A percentile compares a stretch with the other conserved stretches of the same genome.
Evolutionary conservation across 345 rosid genomes (phyloP).

Genomic region (Eucalyptus polyanthemos): DNA sequence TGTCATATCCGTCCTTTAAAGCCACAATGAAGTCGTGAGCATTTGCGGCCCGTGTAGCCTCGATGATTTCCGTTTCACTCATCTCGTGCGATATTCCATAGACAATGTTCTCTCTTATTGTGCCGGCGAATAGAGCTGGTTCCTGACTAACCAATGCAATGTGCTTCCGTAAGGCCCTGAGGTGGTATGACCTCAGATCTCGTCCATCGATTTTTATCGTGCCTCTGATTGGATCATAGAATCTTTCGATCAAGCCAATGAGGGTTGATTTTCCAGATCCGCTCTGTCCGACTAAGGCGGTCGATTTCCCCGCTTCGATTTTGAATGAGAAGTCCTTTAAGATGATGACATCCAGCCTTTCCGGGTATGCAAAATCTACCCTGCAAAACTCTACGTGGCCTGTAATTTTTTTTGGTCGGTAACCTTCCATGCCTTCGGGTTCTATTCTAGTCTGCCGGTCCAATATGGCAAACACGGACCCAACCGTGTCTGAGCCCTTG

Average conservation of each 20-base stretch:
- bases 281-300: conserved; percentile 74
- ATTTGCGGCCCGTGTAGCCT: conserved; percentile 46
- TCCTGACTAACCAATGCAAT: conserved; percentile 76
- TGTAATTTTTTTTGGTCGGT: conserved; percentile 9
- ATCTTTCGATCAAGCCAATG: conserved; percentile 48
- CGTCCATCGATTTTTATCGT: conserved; percentile 34
- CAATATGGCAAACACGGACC: conserved; percentile 40
- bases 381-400: conserved; percentile 34
- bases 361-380: conserved; percentile 50
- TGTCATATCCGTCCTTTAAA: conserved; percentile 36
- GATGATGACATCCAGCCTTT: conserved; percentile 36
- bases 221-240: conserved; percentile 50
- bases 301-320: conserved; percentile 51
- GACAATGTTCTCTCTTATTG: conserved; percentile 44
- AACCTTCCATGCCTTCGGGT: conserved; percentile 42
- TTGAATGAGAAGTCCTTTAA: conserved; percentile 34
- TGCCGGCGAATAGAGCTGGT: conserved; percentile 50
- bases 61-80: conserved; percentile 34
- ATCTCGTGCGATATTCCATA: conserved; percentile 22
- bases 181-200: conserved; percentile 33
- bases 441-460: conserved; percentile 40
- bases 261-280: conserved; percentile 76
- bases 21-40: conserved; percentile 60
- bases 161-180: conserved; percentile 41
- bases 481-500: conserved; percentile 34